These are phyloP conservation scores for Aureobasidium uvarum DNA, from an alignment of 2,329 filamentous ascomycete genomes.

Conservation along the genomic window DNA sequence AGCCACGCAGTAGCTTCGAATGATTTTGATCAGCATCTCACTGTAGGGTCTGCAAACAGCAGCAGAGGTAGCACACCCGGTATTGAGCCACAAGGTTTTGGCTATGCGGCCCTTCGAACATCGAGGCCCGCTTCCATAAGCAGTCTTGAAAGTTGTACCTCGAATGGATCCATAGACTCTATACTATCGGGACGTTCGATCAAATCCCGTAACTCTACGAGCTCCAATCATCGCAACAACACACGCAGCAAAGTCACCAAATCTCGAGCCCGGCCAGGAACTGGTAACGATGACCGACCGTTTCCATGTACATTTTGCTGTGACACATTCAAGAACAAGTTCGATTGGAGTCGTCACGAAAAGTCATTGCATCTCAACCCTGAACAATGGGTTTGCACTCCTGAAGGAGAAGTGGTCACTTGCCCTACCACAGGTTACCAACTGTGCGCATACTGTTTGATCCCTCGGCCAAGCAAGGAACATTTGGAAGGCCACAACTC, in stretches of 20 bases:
- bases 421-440: neutral
- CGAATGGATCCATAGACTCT: slow-evolving; percentile 18
- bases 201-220: slow-evolving; percentile 1
- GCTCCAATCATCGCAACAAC: slow-evolving; percentile 11
- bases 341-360: slow-evolving; percentile 65
- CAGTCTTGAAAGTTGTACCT: slow-evolving; percentile 22
- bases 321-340: slow-evolving; percentile 57
- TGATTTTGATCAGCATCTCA: slow-evolving; percentile 32
- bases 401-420: slow-evolving; percentile 50
- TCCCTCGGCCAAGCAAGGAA: slow-evolving; percentile 34
- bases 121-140: slow-evolving; percentile 21
- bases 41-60: slow-evolving; percentile 10
- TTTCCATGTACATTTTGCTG: slow-evolving; percentile 61
- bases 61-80: slow-evolving; percentile 21
- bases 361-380: slow-evolving; percentile 61
- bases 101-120: slow-evolving; percentile 2
- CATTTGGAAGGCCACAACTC: slow-evolving; percentile 62
- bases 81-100: neutral
- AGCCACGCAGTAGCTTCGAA: slow-evolving; percentile 55
- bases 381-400: slow-evolving; percentile 64
- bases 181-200: slow-evolving; percentile 17
- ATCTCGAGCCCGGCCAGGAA: slow-evolving; percentile 1
- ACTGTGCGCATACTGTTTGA: slow-evolving; percentile 18
- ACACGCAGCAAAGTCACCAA: slow-evolving; percentile 14
- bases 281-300: slow-evolving; percentile 8